Base-by-base conservation (phyloP, 768 basidiomycete genomes). In the Clitopilus passeckerianus region DNA sequence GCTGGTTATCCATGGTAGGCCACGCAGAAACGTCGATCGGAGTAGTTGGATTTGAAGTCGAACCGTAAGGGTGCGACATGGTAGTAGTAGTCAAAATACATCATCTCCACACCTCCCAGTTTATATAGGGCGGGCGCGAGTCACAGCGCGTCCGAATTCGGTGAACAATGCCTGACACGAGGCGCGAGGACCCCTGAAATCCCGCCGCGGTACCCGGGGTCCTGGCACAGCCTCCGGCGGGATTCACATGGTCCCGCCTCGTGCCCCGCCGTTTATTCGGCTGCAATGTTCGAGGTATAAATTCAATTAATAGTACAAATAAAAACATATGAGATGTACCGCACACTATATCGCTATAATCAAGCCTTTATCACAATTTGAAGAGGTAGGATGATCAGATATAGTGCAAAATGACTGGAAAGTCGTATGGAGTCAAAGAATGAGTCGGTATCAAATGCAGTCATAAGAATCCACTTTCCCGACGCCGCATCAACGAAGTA, bases 31-130 rank as follows among this genome's bases (percentile, higher is more conserved):
- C 52, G 69, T 70, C 72, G 66, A 74, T 74, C 10, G 83, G 81
- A 12, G 81, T 81, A 24, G 80, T 68, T 52, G 83, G 77, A 64
- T 73, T 74, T 27, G 81, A 79, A 68, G 75, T 78, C 63, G 78
- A 76, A 62, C 68, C 68, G 65, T 70, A 77, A 62, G 76, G 75
- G 72, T 77, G 81, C 68, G 82, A 81, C 81, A 82, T 82, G 71
- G 68, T 63, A 67, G 65, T 72, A 68, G 66, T 64, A 66, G 61
- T 52, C 60, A 65, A 61, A 60, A 67, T 62, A 61, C 46, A 50
- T 18, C 16, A 10, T 16, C 22, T 50, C 22, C 20, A 22, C 46
- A 50, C 12, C n/a, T 6, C n/a, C 20, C 16, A 50, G n/a, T 18
- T 59, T 75, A 71, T 78, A 75, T 75, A 74, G 61, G 67, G 70